Base-by-base conservation (phyloP, 2,329 filamentous ascomycete genomes). In the Colletotrichum godetiae region DNA sequence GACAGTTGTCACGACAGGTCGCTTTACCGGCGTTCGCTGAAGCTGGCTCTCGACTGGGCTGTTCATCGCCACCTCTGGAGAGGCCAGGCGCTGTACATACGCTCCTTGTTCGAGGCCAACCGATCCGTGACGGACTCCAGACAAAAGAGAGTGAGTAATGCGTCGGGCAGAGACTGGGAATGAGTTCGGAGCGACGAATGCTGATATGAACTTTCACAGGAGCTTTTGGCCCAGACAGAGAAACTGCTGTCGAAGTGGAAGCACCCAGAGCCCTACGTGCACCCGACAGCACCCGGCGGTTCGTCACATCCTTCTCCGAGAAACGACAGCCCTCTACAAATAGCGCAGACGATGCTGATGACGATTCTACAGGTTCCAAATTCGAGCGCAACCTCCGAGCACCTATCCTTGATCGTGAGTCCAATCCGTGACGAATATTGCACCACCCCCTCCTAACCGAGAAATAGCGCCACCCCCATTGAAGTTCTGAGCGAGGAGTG, bases 201-300 rank as follows among this genome's bases (percentile, higher is more conserved):
- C 76, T 78, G 68, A 78, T 72, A 12, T 11, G 19, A n/a, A 29
- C 6, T 8, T 37, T 31, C 10, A 4, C 76, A 99, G 97, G 91
- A 91, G 62, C 84, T 99, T 72, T 89, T 98, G 76, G 90, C 92
- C 75, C 95, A 98, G 85, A 96, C 97, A 5, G 95, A 98, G 84
- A 93, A 93, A 78, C 82, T 98, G 72, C 86, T 99, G 75, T 91
- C 97, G 80, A 94, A 92, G 83, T 99, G 96, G 96, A 98, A 98
- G 86, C 97, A 99, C 81, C 97, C 97, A 4, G 97, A 99, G 82
- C 95, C 97, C 37, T 98, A 98, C 82, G 88, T 90, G 78, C 91
- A 93, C 76, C 97, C 97, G 15, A 97, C 95, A 55, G 96, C 97
- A 52, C 97, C 97, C 12, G 97, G 97, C 89, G 97, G 96, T 97